Evolutionary conservation across 192 early-diverging fungal species (phyloP), one percentile per base, ranked within the genome.

Genomic region (Coemansia sp.): DNA sequence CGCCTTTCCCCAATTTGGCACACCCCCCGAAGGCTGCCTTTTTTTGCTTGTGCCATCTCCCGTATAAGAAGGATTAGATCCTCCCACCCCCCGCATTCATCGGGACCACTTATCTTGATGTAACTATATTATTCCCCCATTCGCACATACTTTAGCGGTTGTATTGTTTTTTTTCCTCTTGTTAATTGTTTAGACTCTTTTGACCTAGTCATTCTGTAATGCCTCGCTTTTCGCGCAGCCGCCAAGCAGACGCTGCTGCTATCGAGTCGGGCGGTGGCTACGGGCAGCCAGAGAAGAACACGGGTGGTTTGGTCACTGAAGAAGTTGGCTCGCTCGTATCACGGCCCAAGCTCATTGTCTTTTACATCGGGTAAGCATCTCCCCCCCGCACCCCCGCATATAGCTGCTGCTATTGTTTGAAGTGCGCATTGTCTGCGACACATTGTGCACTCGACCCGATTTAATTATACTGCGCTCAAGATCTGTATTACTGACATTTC

Each of bases 281-380:
- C 28, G 32, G 16, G 55, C 55, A 58, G 30, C 55, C 16, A 6
- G 76, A 73, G 47, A 81, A 81, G 69, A 60, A 52, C 13, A 50
- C 37, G 16, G 30, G 55, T 30, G 28, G 55, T 30, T 68, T 67
- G 17, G 60, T 76, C 33, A 68, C 70, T 39, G 79, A 82, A 53
- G 68, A 70, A 11, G 38, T 23, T 17, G 71, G 62, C 0, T 39
- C 74, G 7, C 79, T 57, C 32, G 53, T 82, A 26, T 76, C 79
- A 9, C 63, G 57, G 59, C 64, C 74, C 50, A 63, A 73, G 62
- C 68, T 82, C 55, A 52, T 69, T 49, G 38, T 76, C 38, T 82
- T 82, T 64, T 70, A 70, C 68, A 57, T 75, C 50, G 79, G 79
- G 79, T 76, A 76, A 73, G 70, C 60, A 37, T 32, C 26, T 37